These are phyloP conservation scores for rapeseed (Brassica napus) DNA, from an alignment of 345 rosid genomes.

Conservation along the genomic window Da-Ae NC_063444.1:20265001-20265500, in stretches of 20 bases:
- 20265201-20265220: background rate
- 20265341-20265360: background rate
- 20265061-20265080: background rate
- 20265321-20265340: background rate
- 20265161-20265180: background rate
- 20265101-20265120: background rate
- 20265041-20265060: background rate
- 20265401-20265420: no score
- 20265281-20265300: background rate
- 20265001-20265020: constrained; percentile 2
- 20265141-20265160: background rate
- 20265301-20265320: background rate
- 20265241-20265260: background rate
- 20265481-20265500: no score
- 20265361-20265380: background rate
- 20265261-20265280: background rate
- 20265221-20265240: background rate
- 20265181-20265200: background rate
- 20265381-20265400: no score
- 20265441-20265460: no score
- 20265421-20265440: no score
- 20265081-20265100: constrained; percentile 5
- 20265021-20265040: constrained; percentile 3
- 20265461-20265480: no score
- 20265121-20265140: background rate